Evolutionary conservation across 257 asterid genomes (phyloP), one percentile per base, ranked within the genome.

Genomic region (Nicotiana noctiflora): DNA sequence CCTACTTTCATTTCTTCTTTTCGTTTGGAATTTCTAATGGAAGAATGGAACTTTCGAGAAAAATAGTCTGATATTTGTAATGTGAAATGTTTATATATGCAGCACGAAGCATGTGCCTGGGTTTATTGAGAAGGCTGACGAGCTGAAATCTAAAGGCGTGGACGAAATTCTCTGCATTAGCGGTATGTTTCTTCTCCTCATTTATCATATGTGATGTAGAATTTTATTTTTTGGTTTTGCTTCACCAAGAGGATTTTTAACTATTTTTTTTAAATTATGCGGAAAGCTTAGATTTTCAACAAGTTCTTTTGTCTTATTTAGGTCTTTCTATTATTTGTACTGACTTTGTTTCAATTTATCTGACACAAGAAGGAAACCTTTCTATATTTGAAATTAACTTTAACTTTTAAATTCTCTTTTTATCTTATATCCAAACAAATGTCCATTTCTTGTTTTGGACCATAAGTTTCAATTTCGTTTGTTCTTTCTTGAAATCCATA

Each of bases 101-200:
- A 95, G 98, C 85, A 52, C 88, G 91, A 84, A 95, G 91, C 99
- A 95, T 83, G 99, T 93, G 70, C 98, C 98, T 25, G 93, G 96
- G n/a, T 95, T 93, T 79, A 86, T 95, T 60, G 98, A 93, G 88
- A 92, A 89, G 80, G 91, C 96, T 5, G 99, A 88, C 7, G 93
- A 88, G 85, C 85, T 95, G 87, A 93, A 91, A 79, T 87, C 94
- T 0, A 95, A 93, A 88, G 99, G 97, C 25, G 92, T 95, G 5
- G 90, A 65, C 27, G 98, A 93, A 79, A 87, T 92, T 34, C 23
- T 90, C 74, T 92, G 97, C 86, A 66, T 92, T 52, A 91, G 97
- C 25, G 93, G 97, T 92, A 79, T 51, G 86, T 25, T 21, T 40
- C 32, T 68, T 40, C 27, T 64, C 23, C 57, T 52, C 18, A 14